phyloP scores from a whole-genome alignment of 345 rosid genomes.

The Ceriops decandra region DNA sequence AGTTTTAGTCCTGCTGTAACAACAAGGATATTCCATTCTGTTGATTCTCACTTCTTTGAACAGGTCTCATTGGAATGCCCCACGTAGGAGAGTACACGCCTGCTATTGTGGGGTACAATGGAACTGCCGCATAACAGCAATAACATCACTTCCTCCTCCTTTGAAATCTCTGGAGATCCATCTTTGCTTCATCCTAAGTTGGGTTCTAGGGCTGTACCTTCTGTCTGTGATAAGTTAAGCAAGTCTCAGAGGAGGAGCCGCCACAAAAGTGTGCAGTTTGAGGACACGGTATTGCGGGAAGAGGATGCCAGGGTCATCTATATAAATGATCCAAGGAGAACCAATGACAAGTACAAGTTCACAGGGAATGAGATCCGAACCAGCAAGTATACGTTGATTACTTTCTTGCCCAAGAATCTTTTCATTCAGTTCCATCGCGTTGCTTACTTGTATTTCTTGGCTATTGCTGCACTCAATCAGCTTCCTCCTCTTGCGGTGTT shows the following conservation, averaged over 20 bases:
- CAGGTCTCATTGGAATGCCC: conserved; percentile 54
- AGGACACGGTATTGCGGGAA: conserved; percentile 30
- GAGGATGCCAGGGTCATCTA: conserved; percentile 57
- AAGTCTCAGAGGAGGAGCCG: conserved; percentile 36
- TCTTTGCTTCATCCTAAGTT: conserved; percentile 3
- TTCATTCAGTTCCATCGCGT: conserved; percentile 81
- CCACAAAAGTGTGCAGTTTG: conserved; percentile 50
- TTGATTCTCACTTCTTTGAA: conserved; percentile 30
- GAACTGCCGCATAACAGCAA: conserved; percentile 38
- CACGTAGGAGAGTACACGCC: conserved; percentile 31
- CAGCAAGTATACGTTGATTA: conserved; percentile 62
- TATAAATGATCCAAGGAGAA: conserved; percentile 60
- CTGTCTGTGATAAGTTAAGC: conserved; percentile 30
- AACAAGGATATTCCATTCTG: conserved; percentile 29
- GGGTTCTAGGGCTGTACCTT: conserved; percentile 22
- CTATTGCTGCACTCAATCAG: conserved; percentile 79
- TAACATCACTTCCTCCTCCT: conserved; percentile 28
- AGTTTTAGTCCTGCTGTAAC: conserved; percentile 7
- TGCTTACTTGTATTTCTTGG: conserved; percentile 67
- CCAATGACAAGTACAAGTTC: conserved; percentile 73
- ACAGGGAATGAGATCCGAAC: conserved; percentile 73
- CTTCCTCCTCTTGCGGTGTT: conserved; percentile 84
- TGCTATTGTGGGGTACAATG: conserved; percentile 58
- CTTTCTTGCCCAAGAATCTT: conserved; percentile 73
- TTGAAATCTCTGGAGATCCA: conserved; percentile 39